Percentiles rank a stretch among this genome's conserved stretches.
Evolutionary conservation across 495 filamentous ascomycete genomes (phyloP).

Genomic region (Daldinia concentrica): DNA sequence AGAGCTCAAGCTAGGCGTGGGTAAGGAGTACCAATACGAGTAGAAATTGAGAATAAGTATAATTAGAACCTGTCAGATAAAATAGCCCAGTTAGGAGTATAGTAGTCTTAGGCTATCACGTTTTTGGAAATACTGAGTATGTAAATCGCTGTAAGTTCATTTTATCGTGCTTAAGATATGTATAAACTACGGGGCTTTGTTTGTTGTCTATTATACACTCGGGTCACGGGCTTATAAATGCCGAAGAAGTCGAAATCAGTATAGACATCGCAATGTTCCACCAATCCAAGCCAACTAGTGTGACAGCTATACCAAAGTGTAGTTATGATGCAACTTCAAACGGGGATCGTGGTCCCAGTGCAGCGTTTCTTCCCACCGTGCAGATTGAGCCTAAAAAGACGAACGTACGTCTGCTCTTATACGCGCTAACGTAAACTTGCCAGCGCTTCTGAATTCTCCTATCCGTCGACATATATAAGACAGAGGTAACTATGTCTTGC

Average conservation of each 20-base stretch:
- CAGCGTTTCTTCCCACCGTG: slow-evolving; percentile 11
- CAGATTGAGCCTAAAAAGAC: slow-evolving; percentile 34
- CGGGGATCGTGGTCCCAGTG: background rate
- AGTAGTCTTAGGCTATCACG: too few relatives aligned
- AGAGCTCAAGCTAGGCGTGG: too few relatives aligned
- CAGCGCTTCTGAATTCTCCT: background rate
- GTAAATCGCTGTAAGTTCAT: too few relatives aligned
- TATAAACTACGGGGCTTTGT: background rate
- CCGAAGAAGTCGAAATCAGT: slow-evolving; percentile 16
- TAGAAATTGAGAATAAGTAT: too few relatives aligned
- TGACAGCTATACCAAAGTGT: background rate
- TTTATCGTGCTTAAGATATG: too few relatives aligned
- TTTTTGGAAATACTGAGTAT: too few relatives aligned
- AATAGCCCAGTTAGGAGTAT: too few relatives aligned
- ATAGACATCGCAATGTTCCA: slow-evolving; percentile 6
- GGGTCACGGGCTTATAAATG: background rate
- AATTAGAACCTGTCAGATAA: too few relatives aligned
- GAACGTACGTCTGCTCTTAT: background rate
- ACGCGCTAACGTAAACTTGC: background rate
- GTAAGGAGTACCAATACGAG: too few relatives aligned
- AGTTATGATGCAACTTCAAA: background rate
- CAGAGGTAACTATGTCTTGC: background rate
- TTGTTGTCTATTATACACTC: background rate
- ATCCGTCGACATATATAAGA: background rate
- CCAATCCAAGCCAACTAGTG: background rate